Base-by-base conservation (phyloP, 2,329 filamentous ascomycete genomes). In the Colletotrichum melonis region DNA sequence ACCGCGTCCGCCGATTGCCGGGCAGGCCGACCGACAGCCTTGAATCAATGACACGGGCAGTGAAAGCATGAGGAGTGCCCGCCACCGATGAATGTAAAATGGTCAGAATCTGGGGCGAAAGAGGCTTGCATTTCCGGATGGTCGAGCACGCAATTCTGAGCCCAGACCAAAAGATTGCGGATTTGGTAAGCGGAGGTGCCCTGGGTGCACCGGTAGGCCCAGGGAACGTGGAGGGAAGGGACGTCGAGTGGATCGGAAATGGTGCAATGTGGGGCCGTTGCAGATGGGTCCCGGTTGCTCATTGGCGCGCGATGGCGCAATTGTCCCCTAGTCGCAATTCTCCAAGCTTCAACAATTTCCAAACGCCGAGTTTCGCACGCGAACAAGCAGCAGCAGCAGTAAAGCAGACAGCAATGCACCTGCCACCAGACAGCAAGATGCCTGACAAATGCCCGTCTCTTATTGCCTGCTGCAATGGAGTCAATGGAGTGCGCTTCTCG, bases 321-420 rank as follows among this genome's bases (percentile, higher is more conserved):
- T 73, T 73, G 56, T 62, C 28, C 60, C 71, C 67, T 73, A 73
- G 71, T 70, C 62, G 56, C 63, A 42, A 71, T 71, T 70, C 62
- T 65, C 55, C 67, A 63, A 71, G 71, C 71, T 73, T 73, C 67
- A 71, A 62, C 67, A 73, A 66, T 62, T 73, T 63, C 71, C 67
- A 73, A 73, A 73, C 71, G 67, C 71, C 67, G 71, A 73, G 71
- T 66, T 73, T 73, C 71, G 71, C 71, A 73, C 71, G 60, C 71
- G 26, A 65, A 65, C 70, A 64, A 49, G 30, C 28, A 35, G 28
- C 26, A 5, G 19, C 26, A 16, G 6, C 30, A n/a, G 12, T 12
- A 38, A 35, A 38, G 8, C 28, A 26, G 49, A 16, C 58, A 32
- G 30, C 56, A 56, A 28, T 56, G 22, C 32, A 11, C 32, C 32